These are phyloP conservation scores for Solanum chacoense DNA, from an alignment of 305 asterid genomes.

Conservation along the genomic window DNA sequence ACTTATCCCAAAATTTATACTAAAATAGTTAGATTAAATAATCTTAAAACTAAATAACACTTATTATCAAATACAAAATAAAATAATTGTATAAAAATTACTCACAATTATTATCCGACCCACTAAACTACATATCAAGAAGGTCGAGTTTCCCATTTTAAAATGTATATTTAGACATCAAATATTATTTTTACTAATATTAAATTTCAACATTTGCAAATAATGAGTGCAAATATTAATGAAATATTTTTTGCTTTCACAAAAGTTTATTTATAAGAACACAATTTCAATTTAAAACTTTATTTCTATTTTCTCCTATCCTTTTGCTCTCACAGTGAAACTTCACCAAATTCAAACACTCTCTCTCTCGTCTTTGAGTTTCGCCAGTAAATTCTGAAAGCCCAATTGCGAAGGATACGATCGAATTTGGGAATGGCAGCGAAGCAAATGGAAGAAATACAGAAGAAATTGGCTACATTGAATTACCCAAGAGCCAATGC, in stretches of 20 bases:
- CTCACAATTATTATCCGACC: too few species aligned
- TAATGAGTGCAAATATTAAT: neutral
- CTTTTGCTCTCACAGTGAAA: neutral
- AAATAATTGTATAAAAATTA: neutral
- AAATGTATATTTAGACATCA: neutral
- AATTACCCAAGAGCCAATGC: conserved; percentile 80
- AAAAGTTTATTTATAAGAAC: neutral
- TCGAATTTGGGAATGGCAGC: conserved; percentile 45
- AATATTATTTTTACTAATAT: neutral
- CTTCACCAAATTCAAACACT: neutral
- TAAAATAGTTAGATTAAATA: neutral
- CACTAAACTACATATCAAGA: neutral
- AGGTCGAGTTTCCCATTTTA: neutral
- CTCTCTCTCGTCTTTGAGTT: neutral
- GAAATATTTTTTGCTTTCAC: neutral
- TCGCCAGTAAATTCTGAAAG: neutral
- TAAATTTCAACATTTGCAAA: neutral
- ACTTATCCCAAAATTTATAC: too few species aligned
- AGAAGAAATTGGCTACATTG: conserved; percentile 60
- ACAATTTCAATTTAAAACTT: neutral
- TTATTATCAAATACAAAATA: neutral
- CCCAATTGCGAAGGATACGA: neutral
- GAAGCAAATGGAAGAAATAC: conserved; percentile 89
- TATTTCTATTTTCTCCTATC: neutral
- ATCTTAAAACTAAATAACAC: neutral